phyloP scores from a whole-genome alignment of 306 rosid genomes.

The Biancaea sappan region DNA sequence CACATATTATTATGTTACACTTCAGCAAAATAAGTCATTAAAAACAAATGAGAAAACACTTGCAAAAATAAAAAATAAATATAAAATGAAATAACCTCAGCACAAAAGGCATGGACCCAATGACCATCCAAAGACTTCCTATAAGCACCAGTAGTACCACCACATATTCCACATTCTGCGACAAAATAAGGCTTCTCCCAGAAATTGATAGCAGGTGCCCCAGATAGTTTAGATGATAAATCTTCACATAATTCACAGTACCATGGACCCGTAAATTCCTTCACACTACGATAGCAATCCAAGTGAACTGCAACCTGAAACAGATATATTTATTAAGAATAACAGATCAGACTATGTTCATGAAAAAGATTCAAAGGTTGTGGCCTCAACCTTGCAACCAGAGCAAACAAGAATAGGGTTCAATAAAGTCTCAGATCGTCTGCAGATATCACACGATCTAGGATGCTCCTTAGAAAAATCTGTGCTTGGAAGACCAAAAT shows the following conservation, averaged over 20 bases:
- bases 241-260: slow-evolving; percentile 93
- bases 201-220: slow-evolving; percentile 61
- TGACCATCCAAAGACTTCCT: slow-evolving; percentile 89
- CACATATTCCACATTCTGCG: slow-evolving; percentile 89
- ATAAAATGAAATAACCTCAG: slow-evolving; percentile 78
- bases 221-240: slow-evolving; percentile 53
- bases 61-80: not conserved
- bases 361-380: slow-evolving; percentile 1
- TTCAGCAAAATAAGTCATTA: slow-evolving; percentile 2
- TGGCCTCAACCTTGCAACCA: slow-evolving; percentile 81
- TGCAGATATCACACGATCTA: slow-evolving; percentile 87
- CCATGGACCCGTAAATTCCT: slow-evolving; percentile 93
- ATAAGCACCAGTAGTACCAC: slow-evolving; percentile 92
- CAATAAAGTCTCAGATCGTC: slow-evolving; percentile 76
- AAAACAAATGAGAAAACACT: not conserved
- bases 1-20: slow-evolving; percentile 14
- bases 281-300: slow-evolving; percentile 83
- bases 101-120: slow-evolving; percentile 99
- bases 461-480: slow-evolving; percentile 81
- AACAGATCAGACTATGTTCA: slow-evolving; percentile 13
- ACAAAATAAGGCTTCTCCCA: slow-evolving; percentile 83
- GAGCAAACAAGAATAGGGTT: slow-evolving; percentile 86
- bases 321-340: slow-evolving; percentile 14
- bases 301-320: slow-evolving; percentile 94
- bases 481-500: slow-evolving; percentile 45